phyloP scores from a whole-genome alignment of 768 basidiomycete genomes.

The Termitomyces sp. region DNA sequence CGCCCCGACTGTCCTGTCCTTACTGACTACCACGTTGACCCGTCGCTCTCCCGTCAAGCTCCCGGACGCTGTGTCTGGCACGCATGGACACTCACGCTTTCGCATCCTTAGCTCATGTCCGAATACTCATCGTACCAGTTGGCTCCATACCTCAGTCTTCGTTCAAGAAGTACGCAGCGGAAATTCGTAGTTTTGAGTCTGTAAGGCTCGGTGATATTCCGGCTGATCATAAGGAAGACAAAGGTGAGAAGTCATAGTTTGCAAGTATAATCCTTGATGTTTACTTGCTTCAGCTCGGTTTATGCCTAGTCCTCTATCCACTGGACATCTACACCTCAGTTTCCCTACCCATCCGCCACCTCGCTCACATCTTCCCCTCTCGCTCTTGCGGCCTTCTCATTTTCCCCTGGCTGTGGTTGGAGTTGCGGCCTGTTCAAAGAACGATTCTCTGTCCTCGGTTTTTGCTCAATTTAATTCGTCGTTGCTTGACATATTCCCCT shows the following conservation, averaged over 20 bases:
- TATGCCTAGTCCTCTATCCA: slow-evolving; percentile 69
- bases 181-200: slow-evolving; percentile 68
- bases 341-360: slow-evolving; percentile 74
- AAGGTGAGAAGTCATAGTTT: slow-evolving; percentile 39
- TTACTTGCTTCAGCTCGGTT: slow-evolving; percentile 59
- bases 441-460: slow-evolving; percentile 45
- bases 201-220: slow-evolving; percentile 83
- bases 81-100: slow-evolving; percentile 69
- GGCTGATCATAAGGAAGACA: slow-evolving; percentile 68
- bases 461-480: slow-evolving; percentile 62
- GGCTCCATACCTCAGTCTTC: slow-evolving; percentile 63
- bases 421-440: slow-evolving; percentile 63
- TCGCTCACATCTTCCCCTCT: slow-evolving; percentile 58
- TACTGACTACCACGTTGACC: neutral
- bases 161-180: slow-evolving; percentile 69
- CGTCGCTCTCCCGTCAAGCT: neutral
- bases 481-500: slow-evolving; percentile 61
- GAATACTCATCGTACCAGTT: slow-evolving; percentile 81
- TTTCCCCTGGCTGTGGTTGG: slow-evolving; percentile 89
- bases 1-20: neutral
- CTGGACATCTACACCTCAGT: slow-evolving; percentile 76
- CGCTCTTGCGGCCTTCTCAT: slow-evolving; percentile 72
- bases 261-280: neutral
- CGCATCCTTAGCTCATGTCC: slow-evolving; percentile 80
- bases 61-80: slow-evolving; percentile 5